Evolutionary conservation across 257 asterid species (phyloP).

Genomic region (Orobanche coerulescens): DNA sequence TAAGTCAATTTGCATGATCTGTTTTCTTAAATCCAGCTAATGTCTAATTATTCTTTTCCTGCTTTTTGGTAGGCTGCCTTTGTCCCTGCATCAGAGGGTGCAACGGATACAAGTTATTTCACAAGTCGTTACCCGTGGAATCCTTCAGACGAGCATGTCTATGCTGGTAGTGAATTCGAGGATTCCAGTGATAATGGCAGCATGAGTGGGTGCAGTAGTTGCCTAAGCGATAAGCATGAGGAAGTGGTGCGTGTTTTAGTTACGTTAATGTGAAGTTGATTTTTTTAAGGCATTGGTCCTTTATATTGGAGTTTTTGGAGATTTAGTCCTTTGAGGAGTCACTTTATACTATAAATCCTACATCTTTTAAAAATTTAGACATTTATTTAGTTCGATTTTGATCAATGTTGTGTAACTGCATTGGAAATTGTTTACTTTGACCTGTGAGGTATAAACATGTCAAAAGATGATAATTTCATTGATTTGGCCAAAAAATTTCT

Average conservation of each 20-base stretch:
- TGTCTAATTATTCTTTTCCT: constrained; percentile 11
- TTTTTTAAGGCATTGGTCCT: no score
- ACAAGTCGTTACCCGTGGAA: constrained; percentile 95
- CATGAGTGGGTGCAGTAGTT: constrained; percentile 76
- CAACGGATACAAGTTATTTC: constrained; percentile 89
- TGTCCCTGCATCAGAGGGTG: constrained; percentile 90
- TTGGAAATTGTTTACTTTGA: no score
- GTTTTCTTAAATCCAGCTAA: not conserved
- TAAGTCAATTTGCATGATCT: not conserved
- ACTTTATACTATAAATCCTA: no score
- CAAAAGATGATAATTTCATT: no score
- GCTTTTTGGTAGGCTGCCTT: constrained; percentile 71
- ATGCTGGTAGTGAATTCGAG: constrained; percentile 75
- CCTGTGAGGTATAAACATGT: no score
- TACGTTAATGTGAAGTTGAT: not conserved
- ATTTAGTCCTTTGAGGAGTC: no score
- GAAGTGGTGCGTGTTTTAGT: constrained; percentile 49
- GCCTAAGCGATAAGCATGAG: constrained; percentile 87
- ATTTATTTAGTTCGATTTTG: no score
- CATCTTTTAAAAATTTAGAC: no score
- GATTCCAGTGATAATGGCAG: constrained; percentile 80
- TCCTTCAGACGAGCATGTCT: constrained; percentile 82
- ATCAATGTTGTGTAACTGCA: no score
- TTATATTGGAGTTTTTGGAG: no score
- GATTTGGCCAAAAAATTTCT: no score